Percentiles rank a stretch among this genome's conserved stretches.
phyloP scores from a whole-genome alignment of 2,329 filamentous ascomycete species.

The Aureobasidium sp. region DNA sequence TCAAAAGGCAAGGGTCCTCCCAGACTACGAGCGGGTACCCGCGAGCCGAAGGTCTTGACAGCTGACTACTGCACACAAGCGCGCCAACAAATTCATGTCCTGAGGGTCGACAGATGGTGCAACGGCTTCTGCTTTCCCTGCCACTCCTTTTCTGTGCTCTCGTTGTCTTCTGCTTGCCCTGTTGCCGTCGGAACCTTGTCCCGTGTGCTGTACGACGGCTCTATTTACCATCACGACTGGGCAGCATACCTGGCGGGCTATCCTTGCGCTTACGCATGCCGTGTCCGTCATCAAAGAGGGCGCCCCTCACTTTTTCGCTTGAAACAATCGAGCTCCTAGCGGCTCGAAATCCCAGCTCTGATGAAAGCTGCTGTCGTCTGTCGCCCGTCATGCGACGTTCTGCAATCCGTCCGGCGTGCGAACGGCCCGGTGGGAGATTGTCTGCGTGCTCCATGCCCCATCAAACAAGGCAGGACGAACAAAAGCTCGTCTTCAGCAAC shows the following conservation, averaged over 20 bases:
- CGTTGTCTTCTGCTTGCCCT: constrained; percentile 12
- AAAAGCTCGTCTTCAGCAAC: not conserved
- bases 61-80: constrained; percentile 14
- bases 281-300: constrained; percentile 6
- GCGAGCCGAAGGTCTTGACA: constrained; percentile 13
- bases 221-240: constrained; percentile 5
- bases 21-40: constrained; percentile 13
- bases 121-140: constrained; percentile 5
- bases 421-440: not conserved
- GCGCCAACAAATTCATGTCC: constrained; percentile 11
- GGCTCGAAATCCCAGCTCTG: not conserved
- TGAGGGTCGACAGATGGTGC: constrained; percentile 12
- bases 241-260: constrained; percentile 8
- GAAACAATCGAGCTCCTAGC: constrained; percentile 10
- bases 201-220: constrained; percentile 11
- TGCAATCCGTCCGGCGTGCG: constrained; percentile 1
- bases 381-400: not conserved
- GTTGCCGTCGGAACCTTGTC: constrained; percentile 11
- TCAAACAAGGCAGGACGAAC: not conserved
- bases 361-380: not conserved
- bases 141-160: constrained; percentile 7
- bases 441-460: not conserved
- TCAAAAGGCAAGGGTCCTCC: constrained; percentile 13
- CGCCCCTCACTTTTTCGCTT: constrained; percentile 12
- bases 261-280: constrained; percentile 13